Evolutionary conservation across 495 filamentous ascomycete species (phyloP).

Genomic region (Talaromyces borbonicus): DNA sequence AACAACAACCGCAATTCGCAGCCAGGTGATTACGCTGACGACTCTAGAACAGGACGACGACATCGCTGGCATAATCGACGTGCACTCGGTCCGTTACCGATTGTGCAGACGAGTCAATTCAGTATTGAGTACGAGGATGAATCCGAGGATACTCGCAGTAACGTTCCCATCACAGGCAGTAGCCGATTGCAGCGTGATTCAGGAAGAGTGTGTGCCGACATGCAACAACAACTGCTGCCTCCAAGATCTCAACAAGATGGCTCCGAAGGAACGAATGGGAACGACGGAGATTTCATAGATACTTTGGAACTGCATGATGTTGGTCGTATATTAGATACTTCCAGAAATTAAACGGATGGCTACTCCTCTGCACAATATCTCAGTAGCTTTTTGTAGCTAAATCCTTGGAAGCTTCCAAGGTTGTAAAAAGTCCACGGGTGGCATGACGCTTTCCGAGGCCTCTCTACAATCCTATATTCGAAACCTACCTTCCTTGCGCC

Average conservation of each 20-base stretch:
- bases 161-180: not conserved
- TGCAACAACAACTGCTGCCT: not conserved
- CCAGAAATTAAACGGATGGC: not conserved
- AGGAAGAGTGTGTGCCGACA: not conserved
- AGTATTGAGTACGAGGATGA: constrained; percentile 4
- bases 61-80: not conserved
- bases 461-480: no score
- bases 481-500: no score
- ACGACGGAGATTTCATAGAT: not conserved
- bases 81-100: not conserved
- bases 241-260: not conserved
- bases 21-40: no score
- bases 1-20: no score
- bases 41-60: no score
- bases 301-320: constrained; percentile 1
- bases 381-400: no score
- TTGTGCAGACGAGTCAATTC: constrained; percentile 5
- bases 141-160: not conserved
- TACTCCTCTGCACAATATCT: not conserved
- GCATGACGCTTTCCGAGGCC: no score
- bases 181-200: not conserved
- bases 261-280: no score
- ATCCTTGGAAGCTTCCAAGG: no score
- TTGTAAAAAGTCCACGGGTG: no score
- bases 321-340: not conserved